A percentile compares a stretch with the other conserved stretches of the same genome.
Conservation (phyloP, 2,329 filamentous ascomycete genomes). For the Trichoderma brevicompactum region DNA sequence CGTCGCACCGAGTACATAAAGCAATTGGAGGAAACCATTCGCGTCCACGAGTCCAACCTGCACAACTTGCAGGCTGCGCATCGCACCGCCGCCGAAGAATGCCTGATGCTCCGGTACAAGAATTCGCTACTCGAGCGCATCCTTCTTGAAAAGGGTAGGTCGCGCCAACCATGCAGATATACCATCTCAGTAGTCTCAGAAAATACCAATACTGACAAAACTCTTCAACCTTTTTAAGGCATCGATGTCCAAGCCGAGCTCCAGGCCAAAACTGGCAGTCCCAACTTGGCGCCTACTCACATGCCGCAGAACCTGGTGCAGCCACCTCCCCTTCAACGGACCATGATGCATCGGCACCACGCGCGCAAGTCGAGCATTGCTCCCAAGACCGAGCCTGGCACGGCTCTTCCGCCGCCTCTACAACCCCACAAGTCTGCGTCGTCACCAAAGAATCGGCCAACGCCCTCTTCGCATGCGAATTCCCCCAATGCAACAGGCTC, state of each 20-base stretch:
- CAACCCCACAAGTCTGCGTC: slow-evolving; percentile 60
- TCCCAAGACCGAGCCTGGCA: slow-evolving; percentile 69
- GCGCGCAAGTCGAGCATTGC: slow-evolving; percentile 74
- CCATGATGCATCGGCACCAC: slow-evolving; percentile 80
- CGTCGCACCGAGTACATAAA: slow-evolving; percentile 99
- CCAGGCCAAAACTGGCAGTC: slow-evolving; percentile 87
- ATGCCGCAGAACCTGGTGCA: slow-evolving; percentile 71
- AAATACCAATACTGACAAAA: neutral
- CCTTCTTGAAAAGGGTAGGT: slow-evolving; percentile 86
- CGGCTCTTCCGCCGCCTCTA: slow-evolving; percentile 51
- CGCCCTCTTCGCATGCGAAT: slow-evolving; percentile 74
- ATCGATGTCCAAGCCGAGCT: slow-evolving; percentile 98
- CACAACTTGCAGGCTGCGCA: slow-evolving; percentile 93
- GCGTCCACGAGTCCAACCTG: slow-evolving; percentile 92
- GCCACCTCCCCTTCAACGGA: slow-evolving; percentile 76
- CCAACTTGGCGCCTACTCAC: slow-evolving; percentile 72
- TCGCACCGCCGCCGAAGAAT: slow-evolving; percentile 92
- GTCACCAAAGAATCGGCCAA: slow-evolving; percentile 76
- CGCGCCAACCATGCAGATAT: neutral
- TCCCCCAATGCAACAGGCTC: slow-evolving; percentile 58
- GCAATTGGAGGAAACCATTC: slow-evolving; percentile 96
- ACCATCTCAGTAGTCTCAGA: too few relatives aligned
- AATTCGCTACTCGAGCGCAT: slow-evolving; percentile 96
- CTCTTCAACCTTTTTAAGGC: slow-evolving; percentile 54
- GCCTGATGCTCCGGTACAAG: slow-evolving; percentile 97